Evolutionary conservation across 1,139 yeast genomes (phyloP).

Genomic region (Sugiyamaella pinicola): DNA sequence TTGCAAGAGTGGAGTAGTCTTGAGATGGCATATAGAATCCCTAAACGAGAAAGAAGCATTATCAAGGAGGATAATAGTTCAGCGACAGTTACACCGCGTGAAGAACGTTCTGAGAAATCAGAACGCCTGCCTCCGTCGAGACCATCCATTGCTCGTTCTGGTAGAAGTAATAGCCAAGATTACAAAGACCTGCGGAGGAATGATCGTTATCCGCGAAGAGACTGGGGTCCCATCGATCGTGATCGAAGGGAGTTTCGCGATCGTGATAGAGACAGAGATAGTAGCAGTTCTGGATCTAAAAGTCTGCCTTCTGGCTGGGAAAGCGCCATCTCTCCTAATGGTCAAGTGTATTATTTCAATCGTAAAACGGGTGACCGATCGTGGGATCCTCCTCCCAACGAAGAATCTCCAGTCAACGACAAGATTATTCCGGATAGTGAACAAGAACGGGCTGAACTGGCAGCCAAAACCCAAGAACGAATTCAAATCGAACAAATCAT

Average conservation of each 20-base stretch:
- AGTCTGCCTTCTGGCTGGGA: constrained; percentile 46
- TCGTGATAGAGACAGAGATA: constrained; percentile 1
- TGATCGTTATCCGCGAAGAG: constrained; percentile 1
- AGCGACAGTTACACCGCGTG: constrained; percentile 11
- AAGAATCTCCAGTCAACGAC: constrained; percentile 18
- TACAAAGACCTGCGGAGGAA: background rate
- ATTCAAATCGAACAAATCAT: constrained; percentile 1
- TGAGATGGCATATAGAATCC: constrained; percentile 83
- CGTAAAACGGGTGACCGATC: constrained; percentile 50
- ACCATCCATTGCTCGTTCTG: background rate
- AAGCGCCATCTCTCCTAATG: constrained; percentile 38
- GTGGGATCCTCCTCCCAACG: constrained; percentile 60
- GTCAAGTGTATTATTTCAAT: constrained; percentile 56
- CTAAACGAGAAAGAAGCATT: constrained; percentile 46
- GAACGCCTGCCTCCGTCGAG: background rate
- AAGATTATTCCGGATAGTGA: constrained; percentile 37
- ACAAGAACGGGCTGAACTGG: constrained; percentile 1
- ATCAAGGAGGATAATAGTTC: constrained; percentile 3
- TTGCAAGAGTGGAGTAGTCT: constrained; percentile 71
- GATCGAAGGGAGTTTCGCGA: constrained; percentile 10
- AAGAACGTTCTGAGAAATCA: background rate
- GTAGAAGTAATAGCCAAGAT: constrained; percentile 5
- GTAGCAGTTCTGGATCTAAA: too few species aligned
- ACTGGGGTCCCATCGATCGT: background rate
- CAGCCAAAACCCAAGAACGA: constrained; percentile 2